A percentile compares a stretch with the other conserved stretches of the same genome.
phyloP scores from a whole-genome alignment of 805 yeast species.

The Candida maris region DNA sequence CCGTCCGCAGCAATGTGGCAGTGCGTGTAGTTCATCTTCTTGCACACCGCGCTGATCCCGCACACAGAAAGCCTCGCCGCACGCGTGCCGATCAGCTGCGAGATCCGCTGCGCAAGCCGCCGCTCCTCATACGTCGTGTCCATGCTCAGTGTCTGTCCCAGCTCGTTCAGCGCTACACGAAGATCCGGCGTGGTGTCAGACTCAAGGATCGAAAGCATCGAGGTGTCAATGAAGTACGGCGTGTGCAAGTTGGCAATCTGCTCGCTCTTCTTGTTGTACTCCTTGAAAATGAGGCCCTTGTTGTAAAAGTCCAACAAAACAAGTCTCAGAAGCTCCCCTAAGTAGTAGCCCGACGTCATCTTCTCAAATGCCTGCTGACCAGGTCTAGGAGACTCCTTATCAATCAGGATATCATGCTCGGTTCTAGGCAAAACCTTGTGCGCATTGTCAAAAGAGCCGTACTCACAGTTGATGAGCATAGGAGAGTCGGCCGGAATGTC shows the following conservation, averaged over 20 bases:
- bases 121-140: constrained; percentile 78
- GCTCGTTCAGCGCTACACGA: constrained; percentile 67
- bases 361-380: constrained; percentile 96
- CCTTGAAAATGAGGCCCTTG: constrained; percentile 63
- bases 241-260: constrained; percentile 59
- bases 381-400: constrained; percentile 91
- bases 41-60: constrained; percentile 94
- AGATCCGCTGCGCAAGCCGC: constrained; percentile 71
- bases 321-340: constrained; percentile 89
- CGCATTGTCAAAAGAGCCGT: constrained; percentile 96
- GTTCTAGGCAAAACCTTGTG: constrained; percentile 87
- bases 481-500: constrained; percentile 67
- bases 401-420: constrained; percentile 77
- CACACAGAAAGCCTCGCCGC: constrained; percentile 92
- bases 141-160: constrained; percentile 56
- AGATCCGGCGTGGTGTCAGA: constrained; percentile 87
- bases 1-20: constrained; percentile 98
- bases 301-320: constrained; percentile 69
- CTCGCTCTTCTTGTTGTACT: constrained; percentile 41
- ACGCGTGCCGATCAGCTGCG: constrained; percentile 89
- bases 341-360: constrained; percentile 96
- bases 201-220: constrained; percentile 82
- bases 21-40: constrained; percentile 74
- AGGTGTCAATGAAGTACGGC: constrained; percentile 81
- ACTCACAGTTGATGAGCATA: constrained; percentile 98